Evolutionary conservation across 352 stramenopile genomes (phyloP), one percentile per base, ranked within the genome.

Genomic region (Globisporangium splendens): DNA sequence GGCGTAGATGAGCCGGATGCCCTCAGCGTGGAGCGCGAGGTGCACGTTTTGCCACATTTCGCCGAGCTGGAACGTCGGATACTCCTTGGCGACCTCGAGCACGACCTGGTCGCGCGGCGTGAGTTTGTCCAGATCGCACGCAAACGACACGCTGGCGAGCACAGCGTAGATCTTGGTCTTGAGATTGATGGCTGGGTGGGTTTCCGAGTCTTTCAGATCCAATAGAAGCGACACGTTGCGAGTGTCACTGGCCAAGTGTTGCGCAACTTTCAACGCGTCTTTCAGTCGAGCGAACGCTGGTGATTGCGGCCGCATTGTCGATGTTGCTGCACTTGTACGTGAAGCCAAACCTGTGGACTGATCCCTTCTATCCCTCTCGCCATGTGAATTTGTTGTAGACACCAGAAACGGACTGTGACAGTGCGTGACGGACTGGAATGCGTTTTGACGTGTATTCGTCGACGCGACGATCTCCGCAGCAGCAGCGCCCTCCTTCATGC

Each of bases 41-140:
- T 91, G 65, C 20, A 90, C 69, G 46, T 84, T 82, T 51, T 89
- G 80, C 81, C 83, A 93, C 74, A 87, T 86, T 44, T 86, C 78
- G 41, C 79, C 81, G 13, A 86, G 54, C 24, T 76, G 69, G 52
- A 88, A 90, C 11, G 77, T 83, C 20, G 79, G 70, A 44, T 83
- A 88, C 55, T 91, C 83, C 54, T 89, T 91, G 1, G 75, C 76
- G 38, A 87, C 68, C 50, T 90, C 83, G n/a, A 93, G 65, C 61
- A 89, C 71, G 11, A 89, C 70, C 14, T 79, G 74, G 17, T 91
- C 81, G 24, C 75, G 64, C 8, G 69, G 52, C 8, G 66, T 72
- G 21, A 89, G 63, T 13, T 43, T 69, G 1, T 50, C 21, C 14
- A 28, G 13, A 31, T 82, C 67, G 24, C 61, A 76, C 0, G 64